Evolutionary conservation across 2,329 filamentous ascomycete genomes (phyloP), one percentile per base, ranked within the genome.

Genomic region (Claviceps capensis): DNA sequence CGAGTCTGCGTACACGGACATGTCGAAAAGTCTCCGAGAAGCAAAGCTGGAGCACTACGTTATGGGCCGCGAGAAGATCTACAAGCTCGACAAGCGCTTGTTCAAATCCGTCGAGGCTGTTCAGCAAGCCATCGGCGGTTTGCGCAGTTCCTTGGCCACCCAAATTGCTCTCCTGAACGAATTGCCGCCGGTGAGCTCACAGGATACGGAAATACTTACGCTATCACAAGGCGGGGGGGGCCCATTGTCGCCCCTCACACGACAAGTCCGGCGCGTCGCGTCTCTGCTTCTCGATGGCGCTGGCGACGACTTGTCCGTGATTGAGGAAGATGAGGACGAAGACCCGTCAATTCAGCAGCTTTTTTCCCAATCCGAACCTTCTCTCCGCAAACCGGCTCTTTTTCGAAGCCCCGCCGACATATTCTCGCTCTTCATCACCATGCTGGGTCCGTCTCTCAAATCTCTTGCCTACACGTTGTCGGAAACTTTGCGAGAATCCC

Each of bases 391-490:
- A 34, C 60, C 56, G 19, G 68, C 69, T 3, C 61, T 67, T 0
- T 77, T 81, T 53, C 74, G 72, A 40, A 77, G 80, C 1, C 82
- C 90, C 0, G 81, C 85, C 0, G 88, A 95, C 53, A 94, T 97
- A 57, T 97, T 97, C 63, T 82, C 88, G 11, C 76, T 90, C 5
- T 98, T 97, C 66, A 95, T 98, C 54, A 75, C 78, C 19, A 81
- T 93, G 58, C 73, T 98, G 22, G 93, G 93, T 0, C 93, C 93
- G 1, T 93, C 91, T 0, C 95, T 96, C 82, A 95, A 95, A 66
- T 96, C 91, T 0, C 71, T 98, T n/a, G 88, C 88, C 2, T 93
- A 86, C 60, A 97, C 93, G 0, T 69, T 98, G 41, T 88, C 88
- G 11, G 85, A 94, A 63, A 89, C 95, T 9, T 78, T 98, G 7